Percentiles rank a stretch among this genome's conserved stretches.
These are phyloP conservation scores for Petunia axillaris DNA, from an alignment of 257 asterid genomes.

Conservation along the genomic window DNA sequence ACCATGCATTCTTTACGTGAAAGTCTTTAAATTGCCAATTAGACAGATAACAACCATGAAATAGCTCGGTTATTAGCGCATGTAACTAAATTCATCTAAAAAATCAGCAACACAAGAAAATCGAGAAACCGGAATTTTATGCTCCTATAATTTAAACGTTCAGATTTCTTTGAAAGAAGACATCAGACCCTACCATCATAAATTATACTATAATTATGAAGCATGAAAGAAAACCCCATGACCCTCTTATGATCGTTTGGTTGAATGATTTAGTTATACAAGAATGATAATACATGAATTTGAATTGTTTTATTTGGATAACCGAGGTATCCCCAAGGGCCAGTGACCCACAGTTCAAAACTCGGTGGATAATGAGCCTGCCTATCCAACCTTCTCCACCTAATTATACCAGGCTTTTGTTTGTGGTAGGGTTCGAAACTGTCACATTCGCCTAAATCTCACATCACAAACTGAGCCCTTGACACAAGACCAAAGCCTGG, in stretches of 20 bases:
- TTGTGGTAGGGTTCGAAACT: no score
- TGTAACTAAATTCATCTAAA: not conserved
- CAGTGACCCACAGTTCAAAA: no score
- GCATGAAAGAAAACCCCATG: not conserved
- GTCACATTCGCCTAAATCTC: no score
- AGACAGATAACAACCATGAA: not conserved
- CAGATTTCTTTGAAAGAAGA: not conserved
- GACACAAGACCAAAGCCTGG: no score
- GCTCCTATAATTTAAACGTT: not conserved
- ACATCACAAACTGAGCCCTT: no score
- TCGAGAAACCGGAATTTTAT: not conserved
- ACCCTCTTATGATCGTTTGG: not conserved
- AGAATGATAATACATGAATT: no score
- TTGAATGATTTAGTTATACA: no score
- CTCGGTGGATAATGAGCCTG: no score
- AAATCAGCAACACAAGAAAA: not conserved
- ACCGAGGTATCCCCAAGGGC: no score
- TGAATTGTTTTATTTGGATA: no score
- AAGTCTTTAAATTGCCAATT: not conserved
- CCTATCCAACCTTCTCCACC: no score
- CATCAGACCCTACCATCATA: not conserved
- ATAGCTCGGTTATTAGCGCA: slow-evolving; percentile 12
- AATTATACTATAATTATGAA: not conserved
- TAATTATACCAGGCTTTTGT: no score
- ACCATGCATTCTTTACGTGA: not conserved